These are phyloP conservation scores for Penicillium manginii DNA, from an alignment of 495 filamentous ascomycete species.

Conservation along the genomic window DNA sequence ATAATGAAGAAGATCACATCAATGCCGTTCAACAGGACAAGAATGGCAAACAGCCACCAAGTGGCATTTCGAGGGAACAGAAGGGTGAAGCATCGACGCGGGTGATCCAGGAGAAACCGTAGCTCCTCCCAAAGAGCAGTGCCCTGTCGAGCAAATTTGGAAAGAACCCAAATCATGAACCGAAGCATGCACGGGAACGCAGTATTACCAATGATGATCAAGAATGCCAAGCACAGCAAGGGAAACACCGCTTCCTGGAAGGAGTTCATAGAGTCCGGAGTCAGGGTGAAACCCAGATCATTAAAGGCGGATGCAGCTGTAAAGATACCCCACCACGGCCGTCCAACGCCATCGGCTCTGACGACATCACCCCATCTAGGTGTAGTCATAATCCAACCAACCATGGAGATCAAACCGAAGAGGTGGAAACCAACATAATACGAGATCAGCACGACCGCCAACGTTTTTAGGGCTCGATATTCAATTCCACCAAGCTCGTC, in stretches of 20 bases:
- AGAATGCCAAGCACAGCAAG: slow-evolving; percentile 72
- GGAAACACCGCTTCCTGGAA: slow-evolving; percentile 78
- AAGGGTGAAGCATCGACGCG: slow-evolving; percentile 91
- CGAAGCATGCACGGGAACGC: slow-evolving; percentile 93
- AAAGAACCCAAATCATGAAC: slow-evolving; percentile 79
- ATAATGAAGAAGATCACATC: slow-evolving; percentile 90
- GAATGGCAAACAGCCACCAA: slow-evolving; percentile 90
- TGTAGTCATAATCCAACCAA: slow-evolving; percentile 77
- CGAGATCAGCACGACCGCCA: slow-evolving; percentile 72
- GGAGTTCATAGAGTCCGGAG: slow-evolving; percentile 88
- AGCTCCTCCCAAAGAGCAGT: slow-evolving; percentile 83
- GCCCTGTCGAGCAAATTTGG: slow-evolving; percentile 58
- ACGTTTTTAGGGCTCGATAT: slow-evolving; percentile 85
- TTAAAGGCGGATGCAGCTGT: slow-evolving; percentile 85
- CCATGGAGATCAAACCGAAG: slow-evolving; percentile 69
- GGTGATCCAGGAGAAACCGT: slow-evolving; percentile 89
- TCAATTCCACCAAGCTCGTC: slow-evolving; percentile 95
- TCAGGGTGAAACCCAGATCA: slow-evolving; percentile 84
- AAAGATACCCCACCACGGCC: slow-evolving; percentile 91
- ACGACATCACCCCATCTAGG: slow-evolving; percentile 62
- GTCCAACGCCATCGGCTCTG: slow-evolving; percentile 60
- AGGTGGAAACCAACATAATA: slow-evolving; percentile 80
- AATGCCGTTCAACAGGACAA: slow-evolving; percentile 78
- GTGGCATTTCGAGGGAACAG: slow-evolving; percentile 89
- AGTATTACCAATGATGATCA: slow-evolving; percentile 93